A percentile compares a stretch with the other conserved stretches of the same genome.
These are phyloP conservation scores for Stagonosporopsis chrysanthemi DNA, from an alignment of 2,329 filamentous ascomycete species.

Conservation along the genomic window DNA sequence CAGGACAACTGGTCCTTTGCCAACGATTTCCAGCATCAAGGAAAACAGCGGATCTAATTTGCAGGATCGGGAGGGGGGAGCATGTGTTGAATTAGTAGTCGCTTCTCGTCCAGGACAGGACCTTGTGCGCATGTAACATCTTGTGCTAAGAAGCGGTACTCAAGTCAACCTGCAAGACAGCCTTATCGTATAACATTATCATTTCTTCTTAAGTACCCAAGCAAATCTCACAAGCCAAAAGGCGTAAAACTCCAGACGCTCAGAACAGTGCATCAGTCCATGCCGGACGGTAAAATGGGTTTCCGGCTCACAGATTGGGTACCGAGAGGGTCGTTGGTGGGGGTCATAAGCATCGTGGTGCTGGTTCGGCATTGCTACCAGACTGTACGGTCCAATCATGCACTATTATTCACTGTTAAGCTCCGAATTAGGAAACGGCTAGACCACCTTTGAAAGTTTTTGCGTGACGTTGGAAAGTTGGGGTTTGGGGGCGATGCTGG, in stretches of 20 bases:
- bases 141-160: neutral
- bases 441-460: slow-evolving; percentile 16
- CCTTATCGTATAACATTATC: slow-evolving; percentile 15
- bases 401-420: slow-evolving; percentile 28
- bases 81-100: neutral
- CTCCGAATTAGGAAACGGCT: slow-evolving; percentile 21
- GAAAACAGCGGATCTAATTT: neutral
- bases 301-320: slow-evolving; percentile 2
- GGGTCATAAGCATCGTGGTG: slow-evolving; percentile 20
- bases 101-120: neutral
- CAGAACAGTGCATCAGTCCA: slow-evolving; percentile 21
- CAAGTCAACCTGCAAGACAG: neutral
- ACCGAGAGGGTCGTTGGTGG: neutral
- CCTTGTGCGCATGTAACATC: neutral
- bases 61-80: neutral
- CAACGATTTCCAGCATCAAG: too few relatives aligned
- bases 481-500: slow-evolving; percentile 10
- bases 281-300: slow-evolving; percentile 12
- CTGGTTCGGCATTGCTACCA: slow-evolving; percentile 5
- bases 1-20: too few relatives aligned
- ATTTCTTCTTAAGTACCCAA: slow-evolving; percentile 18
- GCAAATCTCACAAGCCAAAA: slow-evolving; percentile 10
- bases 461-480: slow-evolving; percentile 11
- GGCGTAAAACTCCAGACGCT: slow-evolving; percentile 20
- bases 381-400: slow-evolving; percentile 14